These are phyloP conservation scores for Epichloe gansuensis DNA, from an alignment of 2,329 filamentous ascomycete genomes.

Conservation along the genomic window DNA sequence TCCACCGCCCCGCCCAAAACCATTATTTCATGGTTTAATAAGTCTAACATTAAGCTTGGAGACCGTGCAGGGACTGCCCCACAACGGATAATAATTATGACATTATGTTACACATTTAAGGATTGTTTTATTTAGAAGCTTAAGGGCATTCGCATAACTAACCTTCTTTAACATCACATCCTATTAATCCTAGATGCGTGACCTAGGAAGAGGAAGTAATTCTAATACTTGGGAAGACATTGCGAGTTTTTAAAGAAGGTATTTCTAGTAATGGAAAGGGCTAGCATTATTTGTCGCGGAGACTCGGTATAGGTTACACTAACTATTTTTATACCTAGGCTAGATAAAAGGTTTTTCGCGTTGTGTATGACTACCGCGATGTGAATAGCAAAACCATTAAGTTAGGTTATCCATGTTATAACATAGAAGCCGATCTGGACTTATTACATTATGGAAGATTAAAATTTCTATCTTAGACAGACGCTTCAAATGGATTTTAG, in stretches of 20 bases:
- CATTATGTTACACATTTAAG: not conserved
- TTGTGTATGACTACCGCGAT: not conserved
- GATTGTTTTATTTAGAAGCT: not conserved
- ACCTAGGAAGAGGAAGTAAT: not conserved
- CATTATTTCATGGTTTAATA: not conserved
- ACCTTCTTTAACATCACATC: not conserved
- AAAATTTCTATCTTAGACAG: not conserved
- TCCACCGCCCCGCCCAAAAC: not conserved
- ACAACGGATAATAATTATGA: not conserved
- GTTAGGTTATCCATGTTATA: not conserved
- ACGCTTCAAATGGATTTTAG: not conserved
- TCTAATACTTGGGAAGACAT: not conserved
- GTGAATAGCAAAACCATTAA: not conserved
- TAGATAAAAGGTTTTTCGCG: not conserved
- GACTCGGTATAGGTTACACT: not conserved
- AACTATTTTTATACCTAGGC: not conserved
- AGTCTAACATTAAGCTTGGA: not conserved
- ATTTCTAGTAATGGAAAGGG: too few relatives aligned
- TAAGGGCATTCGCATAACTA: not conserved
- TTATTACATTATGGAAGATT: not conserved
- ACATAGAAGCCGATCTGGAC: not conserved
- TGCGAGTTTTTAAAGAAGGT: not conserved
- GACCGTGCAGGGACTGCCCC: not conserved
- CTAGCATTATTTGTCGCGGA: not conserved
- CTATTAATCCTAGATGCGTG: not conserved